Evolutionary conservation across 768 basidiomycete genomes (phyloP), one percentile per base, ranked within the genome.

Genomic region (Mycena capillaripes): DNA sequence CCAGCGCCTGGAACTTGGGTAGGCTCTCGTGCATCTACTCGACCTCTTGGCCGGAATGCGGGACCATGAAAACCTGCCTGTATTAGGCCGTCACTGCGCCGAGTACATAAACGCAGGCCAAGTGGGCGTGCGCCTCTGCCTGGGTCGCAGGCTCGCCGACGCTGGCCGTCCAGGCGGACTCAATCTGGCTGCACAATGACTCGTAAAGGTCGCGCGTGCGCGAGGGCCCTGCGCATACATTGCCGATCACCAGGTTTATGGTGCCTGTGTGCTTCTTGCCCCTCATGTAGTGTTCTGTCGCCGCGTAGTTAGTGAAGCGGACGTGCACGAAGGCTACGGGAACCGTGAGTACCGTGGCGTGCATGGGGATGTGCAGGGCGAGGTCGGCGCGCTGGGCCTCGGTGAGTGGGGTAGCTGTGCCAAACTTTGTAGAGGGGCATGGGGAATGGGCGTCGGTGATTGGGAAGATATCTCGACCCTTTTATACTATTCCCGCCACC

Each of bases 371-470:
- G 53, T 55, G 64, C 53, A 56, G 64, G 53, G 64, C 64, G 53
- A 66, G 64, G 64, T 66, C 64, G 64, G 53, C 53, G 40, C 64
- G 64, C 64, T 66, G 64, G 64, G 53, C 12, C 64, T 66, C 64
- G 42, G 38, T 65, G 64, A 66, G n/a, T n/a, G 55, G 29, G 64
- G 64, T 66, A 66, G 55, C 64, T 66, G 64, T 66, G 55, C 64
- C 64, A 66, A 66, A 57, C 64, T 66, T 66, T 42, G 64, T 66
- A 66, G n/a, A 66, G 55, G 55, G 64, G 53, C 64, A 66, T 66
- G 42, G 21, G 56, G 50, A 46, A 66, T 66, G 57, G 55, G 64
- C 23, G 53, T 56, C 3, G 34, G 55, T n/a, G 55, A 57, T 57
- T 57, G 40, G 63, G 42, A 56, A 30, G 55, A n/a, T 36, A 21